Evolutionary conservation across 1,284 basidiomycete species (phyloP).

Genomic region (Ganoderma lingzhi): DNA sequence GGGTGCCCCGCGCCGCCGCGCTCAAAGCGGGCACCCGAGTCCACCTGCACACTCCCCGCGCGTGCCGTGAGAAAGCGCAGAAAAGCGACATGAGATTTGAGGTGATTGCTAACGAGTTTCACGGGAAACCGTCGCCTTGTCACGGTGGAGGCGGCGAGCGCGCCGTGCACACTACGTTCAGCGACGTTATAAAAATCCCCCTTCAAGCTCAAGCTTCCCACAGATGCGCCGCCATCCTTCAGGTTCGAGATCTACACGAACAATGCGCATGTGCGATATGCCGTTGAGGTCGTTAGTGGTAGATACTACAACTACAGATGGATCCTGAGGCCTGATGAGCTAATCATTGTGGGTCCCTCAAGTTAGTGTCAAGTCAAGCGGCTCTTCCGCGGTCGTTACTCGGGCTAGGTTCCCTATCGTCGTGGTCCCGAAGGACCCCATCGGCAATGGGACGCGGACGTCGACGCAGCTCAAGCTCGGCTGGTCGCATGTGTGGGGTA

Average conservation of each 20-base stretch:
- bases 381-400: slow-evolving; percentile 20
- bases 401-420: slow-evolving; percentile 20
- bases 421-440: slow-evolving; percentile 24
- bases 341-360: too few relatives aligned
- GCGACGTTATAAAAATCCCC: slow-evolving; percentile 21
- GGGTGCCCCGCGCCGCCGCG: too few relatives aligned
- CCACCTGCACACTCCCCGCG: too few relatives aligned
- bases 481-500: slow-evolving; percentile 27
- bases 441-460: slow-evolving; percentile 17
- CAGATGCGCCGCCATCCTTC: slow-evolving; percentile 26
- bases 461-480: slow-evolving; percentile 25
- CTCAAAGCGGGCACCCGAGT: too few relatives aligned
- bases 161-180: slow-evolving; percentile 11
- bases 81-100: slow-evolving; percentile 9
- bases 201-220: slow-evolving; percentile 22
- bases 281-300: slow-evolving; percentile 22
- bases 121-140: slow-evolving; percentile 15
- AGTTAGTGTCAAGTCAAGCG: too few relatives aligned
- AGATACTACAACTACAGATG: neutral
- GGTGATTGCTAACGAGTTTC: slow-evolving; percentile 20
- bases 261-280: slow-evolving; percentile 26
- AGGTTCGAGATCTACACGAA: slow-evolving; percentile 27
- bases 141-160: slow-evolving; percentile 8
- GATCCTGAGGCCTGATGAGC: too few relatives aligned
- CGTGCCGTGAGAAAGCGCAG: too few relatives aligned